Evolutionary conservation across 2,329 filamentous ascomycete genomes (phyloP), one percentile per base, ranked within the genome.

Genomic region (Trichothecium sympodiale): DNA sequence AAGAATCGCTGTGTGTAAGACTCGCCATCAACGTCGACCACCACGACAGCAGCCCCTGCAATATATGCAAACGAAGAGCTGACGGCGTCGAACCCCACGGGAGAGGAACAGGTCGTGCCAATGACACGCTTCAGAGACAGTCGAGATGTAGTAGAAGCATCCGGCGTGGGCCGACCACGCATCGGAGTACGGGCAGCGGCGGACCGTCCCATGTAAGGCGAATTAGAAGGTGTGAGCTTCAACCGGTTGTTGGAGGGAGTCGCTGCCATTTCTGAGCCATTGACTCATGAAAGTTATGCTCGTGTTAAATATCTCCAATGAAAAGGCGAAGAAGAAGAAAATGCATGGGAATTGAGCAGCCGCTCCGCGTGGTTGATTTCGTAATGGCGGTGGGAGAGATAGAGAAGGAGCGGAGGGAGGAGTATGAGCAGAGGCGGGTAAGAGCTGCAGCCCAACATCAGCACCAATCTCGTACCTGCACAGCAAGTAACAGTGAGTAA

Each of bases 11-110:
- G 89, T 2, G 71, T 72, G 50, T 71, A 74, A 34, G 65, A 57
- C 52, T 83, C 68, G 35, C 77, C 74, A 43, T 85, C 75, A 35
- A 95, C 68, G 46, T 83, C 79, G 7, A 88, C 85, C 14, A 96
- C 75, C 1, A 98, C 85, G n/a, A 86, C 89, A 30, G 89, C 86
- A 8, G 87, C 91, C 37, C 91, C 91, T 8, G 91, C 89, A 43
- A 87, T 88, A 55, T 94, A 91, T 37, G 87, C 87, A 58, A 96
- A 94, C 34, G 72, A 80, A 10, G 79, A 74, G 29, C 80, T 67
- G 41, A 89, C 77, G 43, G 75, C 79, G 54, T 93, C 87, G 57
- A 98, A 94, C 43, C 84, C 86, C 53, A 83, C 88, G 29, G 86
- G 80, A 4, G 83, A 83, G 46, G 69, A 75, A 43, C 86, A 89